Evolutionary conservation across 2,329 filamentous ascomycete species (phyloP), one percentile per base, ranked within the genome.

Genomic region (Fusarium lyarnte): DNA sequence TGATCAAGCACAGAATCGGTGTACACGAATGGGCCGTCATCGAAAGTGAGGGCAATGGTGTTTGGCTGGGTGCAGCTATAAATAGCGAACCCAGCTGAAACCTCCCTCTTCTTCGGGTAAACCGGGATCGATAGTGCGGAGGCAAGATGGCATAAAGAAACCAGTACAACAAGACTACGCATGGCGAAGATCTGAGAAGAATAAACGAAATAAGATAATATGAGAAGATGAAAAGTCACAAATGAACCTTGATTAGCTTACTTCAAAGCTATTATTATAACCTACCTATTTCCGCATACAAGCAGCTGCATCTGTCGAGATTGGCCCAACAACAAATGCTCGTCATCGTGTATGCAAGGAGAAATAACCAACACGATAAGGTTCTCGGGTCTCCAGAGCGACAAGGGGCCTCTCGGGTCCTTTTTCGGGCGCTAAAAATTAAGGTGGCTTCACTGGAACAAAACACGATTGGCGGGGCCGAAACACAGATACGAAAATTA

Each of bases 361-460:
- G 43, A 16, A 38, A n/a, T 21, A 39, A 35, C 36, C 21, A 29
- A 36, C n/a, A 12, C 29, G 35, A 46, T 47, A 69, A 51, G 29
- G 43, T 69, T 69, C 16, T 42, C 39, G 27, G 23, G 66, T 69
- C 58, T 69, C 66, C 58, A 69, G 64, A 69, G 64, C 38, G 58
- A 69, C 64, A 42, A 42, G 25, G 38, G 38, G 29, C 8, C 7
- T 36, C n/a, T 33, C 43, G 38, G 39, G 14, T 27, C 14, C 38
- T 58, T 58, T 63, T 23, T 9, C 10, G 29, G 3, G 39, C 21
- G 31, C 25, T 25, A 35, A 27, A 10, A 23, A 16, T 14, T 25
- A 12, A 12, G 31, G 58, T 69, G 64, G 64, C 64, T 68, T 35
- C 27, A 6, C 41, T 57, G 6, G 0, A 3, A 6, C 19, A 16